Percentiles rank a stretch among this genome's conserved stretches.
Evolutionary conservation across 225 moss, liverwort and hornwort genomes (phyloP).

Genomic region (Pseudoscleropodium purum): DNA sequence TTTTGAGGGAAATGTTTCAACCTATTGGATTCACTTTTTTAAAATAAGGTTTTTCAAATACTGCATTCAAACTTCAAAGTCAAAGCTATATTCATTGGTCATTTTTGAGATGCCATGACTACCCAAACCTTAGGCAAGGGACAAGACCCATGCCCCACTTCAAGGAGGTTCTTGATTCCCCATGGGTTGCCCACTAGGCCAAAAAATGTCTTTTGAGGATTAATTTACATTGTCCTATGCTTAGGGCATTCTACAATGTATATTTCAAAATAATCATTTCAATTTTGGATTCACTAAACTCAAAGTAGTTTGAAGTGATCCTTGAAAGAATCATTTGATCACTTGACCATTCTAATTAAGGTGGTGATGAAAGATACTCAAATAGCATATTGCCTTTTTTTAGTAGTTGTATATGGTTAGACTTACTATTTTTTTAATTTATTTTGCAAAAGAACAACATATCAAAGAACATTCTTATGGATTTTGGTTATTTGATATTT

Average conservation of each 20-base stretch:
- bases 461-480: too few relatives aligned
- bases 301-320: background rate
- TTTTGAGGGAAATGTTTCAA: background rate
- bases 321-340: background rate
- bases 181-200: fast-evolving
- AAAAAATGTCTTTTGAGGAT: background rate
- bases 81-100: background rate
- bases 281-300: background rate
- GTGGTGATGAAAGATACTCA: too few relatives aligned
- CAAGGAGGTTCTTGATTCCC: fast-evolving
- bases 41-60: background rate
- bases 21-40: background rate
- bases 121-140: fast-evolving
- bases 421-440: background rate
- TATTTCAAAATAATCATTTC: background rate
- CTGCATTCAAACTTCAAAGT: background rate
- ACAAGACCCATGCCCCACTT: background rate
- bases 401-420: background rate
- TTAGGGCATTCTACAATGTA: background rate
- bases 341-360: background rate
- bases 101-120: fast-evolving
- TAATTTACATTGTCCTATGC: background rate
- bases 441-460: background rate
- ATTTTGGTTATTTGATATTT: too few relatives aligned
- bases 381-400: background rate